Evolutionary conservation across 164 flowering plant genomes (phyloP), one percentile per base, ranked within the genome.

Genomic region (Macadamia integrifolia): DNA sequence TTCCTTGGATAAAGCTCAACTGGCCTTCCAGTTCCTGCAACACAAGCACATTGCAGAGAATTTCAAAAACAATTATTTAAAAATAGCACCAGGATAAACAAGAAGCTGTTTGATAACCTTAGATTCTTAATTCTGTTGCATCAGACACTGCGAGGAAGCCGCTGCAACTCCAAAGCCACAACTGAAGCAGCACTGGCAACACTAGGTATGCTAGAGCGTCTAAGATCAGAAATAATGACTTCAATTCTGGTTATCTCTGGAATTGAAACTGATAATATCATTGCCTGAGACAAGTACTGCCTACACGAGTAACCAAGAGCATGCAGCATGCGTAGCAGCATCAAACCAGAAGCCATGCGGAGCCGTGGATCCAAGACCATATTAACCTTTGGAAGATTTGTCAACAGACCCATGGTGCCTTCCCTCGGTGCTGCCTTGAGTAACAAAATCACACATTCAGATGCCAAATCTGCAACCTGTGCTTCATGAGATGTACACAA

Each of bases 401-500:
- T 84, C 14, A 94, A 80, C 40, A 94, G 77, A 28, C 90, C 87
- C 11, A 84, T 84, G 1, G 96, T 85, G 63, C 86, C 96, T 78
- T 93, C 98, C 75, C 97, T 88, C 55, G 96, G 88, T 62, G 95
- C 89, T 50, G 84, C 92, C 84, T 79, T 86, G 28, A 92, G 77
- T 72, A 89, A 71, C 78, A 94, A 69, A 42, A 86, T 78, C 53
- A 89, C 71, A 73, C 97, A 92, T 67, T 94, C 97, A 1, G 99
- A 94, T 69, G 97, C 97, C 69, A 94, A 69, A 75, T 90, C 93
- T 48, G 92, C 82, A 69, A 82, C 52, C 70, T 66, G 80, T 56
- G 69, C 69, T 70, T 84, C 90, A 10, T 50, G 55, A 23, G 70
- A 77, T 6, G 73, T 76, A 72, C 82, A 81, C 73, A 94, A 71